Conservation (phyloP, 768 basidiomycete genomes). For the Lactarius akahatsu region DNA sequence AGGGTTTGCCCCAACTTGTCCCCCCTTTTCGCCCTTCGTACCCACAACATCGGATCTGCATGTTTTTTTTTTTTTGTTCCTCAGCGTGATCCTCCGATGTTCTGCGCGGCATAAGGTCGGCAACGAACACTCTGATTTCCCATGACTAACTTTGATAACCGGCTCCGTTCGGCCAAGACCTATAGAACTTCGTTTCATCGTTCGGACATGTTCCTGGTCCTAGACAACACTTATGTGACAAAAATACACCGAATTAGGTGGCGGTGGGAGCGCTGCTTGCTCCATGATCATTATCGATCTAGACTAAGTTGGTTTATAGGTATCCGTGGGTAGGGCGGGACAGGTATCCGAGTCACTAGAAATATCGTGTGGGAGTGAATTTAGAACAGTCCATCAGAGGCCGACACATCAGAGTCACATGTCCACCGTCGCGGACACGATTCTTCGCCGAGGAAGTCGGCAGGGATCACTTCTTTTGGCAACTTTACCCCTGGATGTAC, state of each 20-base stretch:
- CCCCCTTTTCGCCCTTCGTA: neutral
- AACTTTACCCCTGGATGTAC: neutral
- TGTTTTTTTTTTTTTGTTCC: neutral
- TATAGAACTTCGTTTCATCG: neutral
- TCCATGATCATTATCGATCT: neutral
- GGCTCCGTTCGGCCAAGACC: neutral
- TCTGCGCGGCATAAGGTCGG: neutral
- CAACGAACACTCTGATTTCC: neutral
- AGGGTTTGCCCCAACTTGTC: neutral
- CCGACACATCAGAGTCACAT: slow-evolving; percentile 12
- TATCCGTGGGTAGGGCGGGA: slow-evolving; percentile 2
- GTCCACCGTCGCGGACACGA: slow-evolving; percentile 20
- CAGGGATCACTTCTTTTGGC: neutral
- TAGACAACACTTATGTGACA: neutral
- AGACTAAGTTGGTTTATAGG: neutral
- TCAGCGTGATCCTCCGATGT: neutral
- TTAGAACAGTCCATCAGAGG: neutral
- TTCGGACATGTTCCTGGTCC: neutral
- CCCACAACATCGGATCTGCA: neutral
- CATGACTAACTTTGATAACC: neutral
- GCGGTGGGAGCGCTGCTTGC: neutral
- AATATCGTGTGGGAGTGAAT: neutral
- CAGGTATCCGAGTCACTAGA: slow-evolving; percentile 1
- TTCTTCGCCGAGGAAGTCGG: slow-evolving; percentile 20
- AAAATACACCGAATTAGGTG: neutral